These are phyloP conservation scores for Lipomyces starkeyi DNA, from an alignment of 805 yeast genomes.

Conservation along the genomic window DNA sequence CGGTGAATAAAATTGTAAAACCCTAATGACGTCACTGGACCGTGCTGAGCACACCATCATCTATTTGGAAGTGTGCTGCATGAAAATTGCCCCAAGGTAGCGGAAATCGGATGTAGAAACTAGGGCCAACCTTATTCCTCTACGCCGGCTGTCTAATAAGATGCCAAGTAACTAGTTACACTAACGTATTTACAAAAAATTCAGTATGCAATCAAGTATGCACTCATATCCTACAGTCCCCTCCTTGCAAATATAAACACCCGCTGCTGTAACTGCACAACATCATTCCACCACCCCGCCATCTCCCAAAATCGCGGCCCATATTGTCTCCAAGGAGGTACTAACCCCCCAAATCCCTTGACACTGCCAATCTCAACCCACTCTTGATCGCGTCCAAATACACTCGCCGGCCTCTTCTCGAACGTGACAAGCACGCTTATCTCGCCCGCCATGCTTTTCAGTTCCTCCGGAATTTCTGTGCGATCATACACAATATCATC, in stretches of 20 bases:
- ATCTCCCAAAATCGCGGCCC: slow-evolving; percentile 12
- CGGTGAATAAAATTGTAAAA: no score
- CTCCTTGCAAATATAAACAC: slow-evolving; percentile 28
- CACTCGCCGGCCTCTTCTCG: slow-evolving; percentile 21
- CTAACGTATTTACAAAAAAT: background rate
- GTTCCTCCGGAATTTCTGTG: slow-evolving; percentile 59
- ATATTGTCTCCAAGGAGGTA: slow-evolving; percentile 17
- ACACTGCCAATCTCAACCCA: slow-evolving; percentile 55
- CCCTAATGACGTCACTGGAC: no score
- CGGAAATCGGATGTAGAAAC: no score
- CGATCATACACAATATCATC: slow-evolving; percentile 66
- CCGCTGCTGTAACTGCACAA: slow-evolving; percentile 21
- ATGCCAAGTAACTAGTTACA: no score
- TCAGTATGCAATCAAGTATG: background rate
- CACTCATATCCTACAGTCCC: background rate
- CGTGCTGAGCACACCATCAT: no score
- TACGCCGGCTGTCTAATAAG: no score
- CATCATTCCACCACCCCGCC: slow-evolving; percentile 27
- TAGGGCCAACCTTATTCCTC: no score
- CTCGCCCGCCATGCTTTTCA: slow-evolving; percentile 53
- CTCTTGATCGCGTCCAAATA: slow-evolving; percentile 32
- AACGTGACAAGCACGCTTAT: slow-evolving; percentile 61
- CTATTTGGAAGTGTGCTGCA: no score
- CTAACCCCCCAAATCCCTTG: slow-evolving; percentile 51
- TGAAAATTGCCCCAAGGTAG: no score